Base-by-base conservation (phyloP, 2,329 filamentous ascomycete species). In the Penicillium olsonii region DNA sequence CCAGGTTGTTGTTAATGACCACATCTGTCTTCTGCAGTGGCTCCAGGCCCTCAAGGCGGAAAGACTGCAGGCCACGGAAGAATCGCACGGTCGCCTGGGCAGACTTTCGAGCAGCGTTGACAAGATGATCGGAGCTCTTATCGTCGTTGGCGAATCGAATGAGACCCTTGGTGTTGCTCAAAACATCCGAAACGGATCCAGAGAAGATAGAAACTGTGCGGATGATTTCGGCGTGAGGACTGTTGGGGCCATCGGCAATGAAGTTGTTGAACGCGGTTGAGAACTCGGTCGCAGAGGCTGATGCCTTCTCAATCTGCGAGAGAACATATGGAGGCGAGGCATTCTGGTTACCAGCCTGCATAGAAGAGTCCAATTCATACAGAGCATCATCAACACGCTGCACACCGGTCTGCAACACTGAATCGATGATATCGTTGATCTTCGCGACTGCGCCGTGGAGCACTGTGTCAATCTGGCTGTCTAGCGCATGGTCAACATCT, bases 331-430 rank as follows among this genome's bases (percentile, higher is more conserved):
- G 84, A 12, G 94, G 91, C 34, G 92, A 95, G 1, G 94, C 94
- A 65, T 95, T 99, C 75, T 97, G 94, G 75, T 99, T 99, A 71
- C 94, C 94, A 34, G 92, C 94, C 70, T 97, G 92, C 91, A 97
- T 97, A 17, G 88, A 88, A 17, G 94, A 97, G 72, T 99, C 94
- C 37, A 99, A 80, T 71, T 99, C 94, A 74, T 99, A 99, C 29
- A 99, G 78, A 37, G 94, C 91, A 72, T 99, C 94, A 64, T 99
- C 94, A 12, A 99, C 92, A 37, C 94, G 87, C 64, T 94, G 86
- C 18, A 97, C 90, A 59, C 92, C 94, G 41, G 90, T 87, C 68
- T 97, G 92, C 33, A 99, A 78, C 3, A 99, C 94, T 0, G 92
- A 96, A 70, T 99, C 94, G 60, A 99, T 95, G 45, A 99, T 92